Base-by-base conservation (phyloP, 768 basidiomycete species). In the Boletus pseudo-olivaceus region DNA sequence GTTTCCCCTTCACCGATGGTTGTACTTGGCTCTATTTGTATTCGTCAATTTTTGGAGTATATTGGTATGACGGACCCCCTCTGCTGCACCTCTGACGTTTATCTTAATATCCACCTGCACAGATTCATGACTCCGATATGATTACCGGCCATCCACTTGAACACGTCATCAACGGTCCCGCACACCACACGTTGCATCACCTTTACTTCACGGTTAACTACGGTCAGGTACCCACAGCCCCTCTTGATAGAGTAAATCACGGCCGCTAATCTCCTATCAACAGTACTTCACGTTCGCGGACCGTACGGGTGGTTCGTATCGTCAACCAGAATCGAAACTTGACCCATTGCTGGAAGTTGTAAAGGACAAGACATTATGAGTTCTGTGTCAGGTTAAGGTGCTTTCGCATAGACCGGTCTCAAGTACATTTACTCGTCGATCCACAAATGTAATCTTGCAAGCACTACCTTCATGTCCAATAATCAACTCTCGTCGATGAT, bases 51-150 rank as follows among this genome's bases (percentile, higher is more conserved):
- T 89, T 64, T 98, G 97, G 97, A 85, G 76, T 57, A 94, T 98
- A 69, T 79, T 97, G 56, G 91, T 92, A 66, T 48, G 85, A 39
- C 77, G 30, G 11, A 29, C 12, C 11, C 11, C 17, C 15, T 1
- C 5, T 14, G 17, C 33, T 33, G 15, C 33, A 20, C 20, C 10
- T 23, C 6, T 32, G 37, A 51, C 45, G 45, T 14, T 27, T 12
- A 51, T 41, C 29, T 46, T 47, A 6, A 58, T 30, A 1, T 30
- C 19, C 10, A 29, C n/a, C 12, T 26, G 9, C 8, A 27, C 66
- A 93, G 92, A 99, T 99, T 61, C 96, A 99, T 67, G 97, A 99
- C 72, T 95, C 93, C 4, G 97, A 98, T 75, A 98, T 99, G 96
- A 84, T 98, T 65, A 91, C 92, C 29, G 95, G 89, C 4, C 88